Base-by-base conservation (phyloP, 306 rosid species). In the Mucuna pruriens region DNA sequence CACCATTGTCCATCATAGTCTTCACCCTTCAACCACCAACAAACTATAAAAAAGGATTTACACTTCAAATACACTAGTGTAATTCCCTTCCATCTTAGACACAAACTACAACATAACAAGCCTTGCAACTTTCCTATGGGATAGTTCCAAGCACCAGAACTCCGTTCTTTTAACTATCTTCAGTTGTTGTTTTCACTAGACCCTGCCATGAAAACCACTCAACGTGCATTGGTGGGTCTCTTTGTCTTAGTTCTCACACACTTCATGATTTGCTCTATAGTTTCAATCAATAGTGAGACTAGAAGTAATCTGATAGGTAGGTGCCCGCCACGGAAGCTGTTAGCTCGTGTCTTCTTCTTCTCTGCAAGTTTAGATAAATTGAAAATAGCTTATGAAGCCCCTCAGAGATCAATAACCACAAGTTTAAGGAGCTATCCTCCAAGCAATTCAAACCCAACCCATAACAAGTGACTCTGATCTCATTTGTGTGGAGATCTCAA, bases 391-490 rank as follows among this genome's bases (percentile, higher is more conserved):
- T 36, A 84, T 73, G 85, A 74, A 80, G 85, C 79, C 74, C 23
- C 84, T 57, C 48, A 77, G 89, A 82, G 70, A 85, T 85, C 95
- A 13, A 62, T 74, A 2, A 84, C 80, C 60, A 51, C 94, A 45
- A 90, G 86, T 80, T 87, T 91, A 80, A 88, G 86, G 88, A 65
- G 73, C 78, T 84, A 91, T 19, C 95, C 97, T 8, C 44, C 80
- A 45, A 92, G 92, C 91, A 85, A 86, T 9, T 89, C 95, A 36
- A 92, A 90, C 83, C 95, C 97, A 46, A 90, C 58, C 46, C 97
- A 92, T 45, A 92, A 92, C 79, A 84, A 84, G 89, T 81, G 84
- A 89, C 44, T 62, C 44, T 36, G 70, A 67, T 49, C 68, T 63
- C 10, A 19, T 71, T 54, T 82, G 60, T 20, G 39, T 71, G 74